Percentiles rank a stretch among this genome's conserved stretches.
Evolutionary conservation across 2,329 filamentous ascomycete species (phyloP).

Genomic region (Hymenoscyphus fructigenus): DNA sequence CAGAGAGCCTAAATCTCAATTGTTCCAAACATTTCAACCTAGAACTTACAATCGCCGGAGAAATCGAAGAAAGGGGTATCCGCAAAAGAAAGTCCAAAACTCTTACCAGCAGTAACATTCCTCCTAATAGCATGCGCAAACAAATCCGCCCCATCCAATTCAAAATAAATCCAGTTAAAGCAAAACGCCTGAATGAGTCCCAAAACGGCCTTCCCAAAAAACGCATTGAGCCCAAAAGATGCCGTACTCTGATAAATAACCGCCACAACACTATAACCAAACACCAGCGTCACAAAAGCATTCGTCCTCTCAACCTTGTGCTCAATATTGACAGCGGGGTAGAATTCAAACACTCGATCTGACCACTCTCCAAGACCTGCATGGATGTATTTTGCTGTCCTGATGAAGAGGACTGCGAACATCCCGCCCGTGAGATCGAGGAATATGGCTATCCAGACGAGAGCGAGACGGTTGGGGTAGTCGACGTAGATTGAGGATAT

Average conservation of each 20-base stretch:
- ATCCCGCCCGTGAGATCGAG: constrained; percentile 52
- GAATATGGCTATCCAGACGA: constrained; percentile 56
- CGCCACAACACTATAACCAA: constrained; percentile 63
- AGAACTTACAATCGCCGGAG: no score
- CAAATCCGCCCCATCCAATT: constrained; percentile 58
- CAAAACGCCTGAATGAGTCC: constrained; percentile 57
- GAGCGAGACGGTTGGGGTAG: constrained; percentile 52
- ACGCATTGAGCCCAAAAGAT: constrained; percentile 52
- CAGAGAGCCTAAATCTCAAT: no score
- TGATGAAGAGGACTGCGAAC: constrained; percentile 44
- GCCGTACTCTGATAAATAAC: constrained; percentile 58
- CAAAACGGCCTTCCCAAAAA: constrained; percentile 62
- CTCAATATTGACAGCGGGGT: constrained; percentile 63
- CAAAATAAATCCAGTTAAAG: constrained; percentile 65
- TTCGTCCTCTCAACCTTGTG: constrained; percentile 64
- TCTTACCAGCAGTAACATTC: constrained; percentile 44
- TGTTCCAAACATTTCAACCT: no score
- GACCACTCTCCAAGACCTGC: constrained; percentile 21
- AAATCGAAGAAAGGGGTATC: no score
- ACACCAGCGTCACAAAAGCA: constrained; percentile 63
- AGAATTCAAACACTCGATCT: constrained; percentile 53
- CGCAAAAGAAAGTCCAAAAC: no score
- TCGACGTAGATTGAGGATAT: constrained; percentile 58
- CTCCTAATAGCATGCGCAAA: constrained; percentile 61
- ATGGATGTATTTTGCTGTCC: constrained; percentile 35